A percentile compares a stretch with the other conserved stretches of the same genome.
Evolutionary conservation across 495 filamentous ascomycete genomes (phyloP).

Genomic region (Tuber borchii): DNA sequence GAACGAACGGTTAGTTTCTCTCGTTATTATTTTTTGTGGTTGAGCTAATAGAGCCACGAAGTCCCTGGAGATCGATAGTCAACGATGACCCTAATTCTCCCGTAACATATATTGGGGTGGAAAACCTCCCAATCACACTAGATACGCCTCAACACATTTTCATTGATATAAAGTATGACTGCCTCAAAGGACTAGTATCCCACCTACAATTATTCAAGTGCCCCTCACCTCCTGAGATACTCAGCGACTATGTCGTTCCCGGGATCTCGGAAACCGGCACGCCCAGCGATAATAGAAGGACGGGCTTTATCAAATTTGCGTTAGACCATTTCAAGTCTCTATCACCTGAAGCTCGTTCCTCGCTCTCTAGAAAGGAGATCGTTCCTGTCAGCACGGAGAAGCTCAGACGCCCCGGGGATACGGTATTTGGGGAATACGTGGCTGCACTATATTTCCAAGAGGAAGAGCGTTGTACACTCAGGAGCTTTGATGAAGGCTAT

Average conservation of each 20-base stretch:
- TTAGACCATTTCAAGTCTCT: slow-evolving; percentile 9
- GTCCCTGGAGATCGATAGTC: slow-evolving; percentile 26
- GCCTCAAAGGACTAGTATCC: slow-evolving; percentile 9
- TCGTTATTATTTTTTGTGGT: background rate
- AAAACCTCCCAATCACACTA: slow-evolving; percentile 12
- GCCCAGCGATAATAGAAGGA: slow-evolving; percentile 17
- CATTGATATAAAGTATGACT: slow-evolving; percentile 17
- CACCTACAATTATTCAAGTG: slow-evolving; percentile 12
- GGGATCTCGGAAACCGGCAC: slow-evolving; percentile 12
- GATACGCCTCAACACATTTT: slow-evolving; percentile 21
- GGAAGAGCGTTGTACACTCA: slow-evolving; percentile 16
- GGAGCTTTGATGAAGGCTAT: slow-evolving; percentile 9
- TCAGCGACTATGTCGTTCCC: slow-evolving; percentile 22
- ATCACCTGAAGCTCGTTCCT: background rate
- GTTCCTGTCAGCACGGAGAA: slow-evolving; percentile 25
- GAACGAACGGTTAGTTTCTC: slow-evolving; percentile 7
- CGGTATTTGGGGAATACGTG: slow-evolving; percentile 7
- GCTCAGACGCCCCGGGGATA: slow-evolving; percentile 17
- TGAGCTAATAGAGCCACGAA: slow-evolving; percentile 7
- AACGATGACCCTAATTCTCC: background rate
- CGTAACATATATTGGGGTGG: slow-evolving; percentile 20
- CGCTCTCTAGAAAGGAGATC: slow-evolving; percentile 28
- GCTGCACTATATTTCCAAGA: slow-evolving; percentile 27
- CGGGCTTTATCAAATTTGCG: slow-evolving; percentile 16
- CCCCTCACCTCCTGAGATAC: slow-evolving; percentile 17